Percentiles rank a stretch among this genome's conserved stretches.
Conservation (phyloP, 2,329 filamentous ascomycete species). For the Lachnum nothofagi region DNA sequence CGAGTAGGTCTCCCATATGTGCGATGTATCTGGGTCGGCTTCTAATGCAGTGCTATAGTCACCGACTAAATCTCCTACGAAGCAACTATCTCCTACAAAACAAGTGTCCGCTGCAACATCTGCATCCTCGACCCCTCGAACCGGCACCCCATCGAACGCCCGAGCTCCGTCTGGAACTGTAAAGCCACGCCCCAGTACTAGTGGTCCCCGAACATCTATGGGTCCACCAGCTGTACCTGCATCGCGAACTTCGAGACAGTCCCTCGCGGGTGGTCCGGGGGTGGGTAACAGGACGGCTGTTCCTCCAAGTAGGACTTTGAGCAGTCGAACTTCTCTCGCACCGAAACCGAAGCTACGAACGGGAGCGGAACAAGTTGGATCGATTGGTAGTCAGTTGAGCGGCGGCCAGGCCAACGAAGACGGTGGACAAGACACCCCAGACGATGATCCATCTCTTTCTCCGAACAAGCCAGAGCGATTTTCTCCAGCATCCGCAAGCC, state of each 20-base stretch:
- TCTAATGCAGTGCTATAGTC: slow-evolving; percentile 14
- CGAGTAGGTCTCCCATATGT: slow-evolving; percentile 42
- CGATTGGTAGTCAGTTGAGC: slow-evolving; percentile 30
- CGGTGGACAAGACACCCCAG: slow-evolving; percentile 27
- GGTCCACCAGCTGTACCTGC: slow-evolving; percentile 49
- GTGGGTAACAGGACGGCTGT: slow-evolving; percentile 29
- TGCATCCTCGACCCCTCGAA: slow-evolving; percentile 56
- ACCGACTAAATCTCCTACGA: slow-evolving; percentile 61
- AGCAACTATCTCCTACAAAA: slow-evolving; percentile 78
- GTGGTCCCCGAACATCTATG: slow-evolving; percentile 59
- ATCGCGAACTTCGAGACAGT: slow-evolving; percentile 35
- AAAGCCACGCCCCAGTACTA: slow-evolving; percentile 53
- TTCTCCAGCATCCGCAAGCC: slow-evolving; percentile 30
- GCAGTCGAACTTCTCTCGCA: slow-evolving; percentile 24
- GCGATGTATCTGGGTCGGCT: background rate
- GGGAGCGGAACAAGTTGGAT: slow-evolving; percentile 28
- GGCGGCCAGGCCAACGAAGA: slow-evolving; percentile 26
- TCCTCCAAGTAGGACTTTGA: slow-evolving; percentile 17
- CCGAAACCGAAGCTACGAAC: slow-evolving; percentile 28
- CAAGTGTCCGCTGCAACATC: slow-evolving; percentile 54
- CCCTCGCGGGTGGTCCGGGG: slow-evolving; percentile 33
- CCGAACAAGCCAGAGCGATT: slow-evolving; percentile 40
- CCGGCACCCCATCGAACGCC: slow-evolving; percentile 57
- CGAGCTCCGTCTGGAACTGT: slow-evolving; percentile 37
- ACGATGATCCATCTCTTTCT: slow-evolving; percentile 34